Evolutionary conservation across 495 filamentous ascomycete species (phyloP), one percentile per base, ranked within the genome.

Genomic region (Trichoderma reesei): DNA sequence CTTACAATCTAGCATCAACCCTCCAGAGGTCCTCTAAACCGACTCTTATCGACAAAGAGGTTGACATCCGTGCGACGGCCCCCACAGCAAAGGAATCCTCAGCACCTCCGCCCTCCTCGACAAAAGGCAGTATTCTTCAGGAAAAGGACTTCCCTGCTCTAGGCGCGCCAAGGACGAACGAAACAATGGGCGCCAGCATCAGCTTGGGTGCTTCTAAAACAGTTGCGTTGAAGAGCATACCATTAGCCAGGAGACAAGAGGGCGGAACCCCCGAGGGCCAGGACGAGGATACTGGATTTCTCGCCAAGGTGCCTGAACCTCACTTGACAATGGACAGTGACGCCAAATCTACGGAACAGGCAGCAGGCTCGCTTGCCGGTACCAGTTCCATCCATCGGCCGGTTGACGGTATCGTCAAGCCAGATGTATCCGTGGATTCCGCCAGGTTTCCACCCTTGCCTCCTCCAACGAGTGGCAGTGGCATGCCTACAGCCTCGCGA

Each of bases 141-240:
- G 79, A 84, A 42, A 82, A 86, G 67, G 84, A 86, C 66, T 86
- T 86, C 42, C 84, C 84, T 37, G 81, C 82, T 13, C 75, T 86
- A 3, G 74, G 74, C 61, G 73, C 8, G 66, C 74, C 61, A 78
- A 77, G 36, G 66, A 70, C 13, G 65, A 16, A 65, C 72, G 1
- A 48, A 64, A 33, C 31, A 33, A 18, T 16, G 10, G 14, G 51
- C 34, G 9, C 31, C 18, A 14, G 3, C 11, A 13, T 26, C 20
- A 10, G 51, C 14, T 34, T n/a, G 3, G 26, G 6, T 31, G 8
- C 31, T 11, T 13, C 31, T 16, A 56, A 56, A 56, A 11, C 51
- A 13, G 14, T 8, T 9, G 2, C 5, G 34, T 61, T n/a, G 33
- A 61, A 38, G 18, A 42, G 63, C 59, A 38, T 37, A 38, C 62